Percentiles rank a stretch among this genome's conserved stretches.
Conservation (phyloP, 495 filamentous ascomycete genomes). For the Aspergillus conjunctus region DNA sequence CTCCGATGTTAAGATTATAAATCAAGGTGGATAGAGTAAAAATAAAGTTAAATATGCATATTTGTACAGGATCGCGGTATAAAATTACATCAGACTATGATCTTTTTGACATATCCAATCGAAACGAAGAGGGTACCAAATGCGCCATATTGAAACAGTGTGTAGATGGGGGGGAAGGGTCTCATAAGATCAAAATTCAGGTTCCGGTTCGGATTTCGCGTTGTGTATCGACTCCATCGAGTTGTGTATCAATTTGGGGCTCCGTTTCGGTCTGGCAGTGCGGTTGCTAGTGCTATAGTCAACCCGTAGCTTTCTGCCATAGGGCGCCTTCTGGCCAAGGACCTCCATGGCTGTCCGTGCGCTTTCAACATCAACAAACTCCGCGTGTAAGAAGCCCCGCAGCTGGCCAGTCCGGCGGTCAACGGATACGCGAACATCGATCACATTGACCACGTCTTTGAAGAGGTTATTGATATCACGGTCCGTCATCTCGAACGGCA, state of each 20-base stretch:
- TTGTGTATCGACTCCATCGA: too few species aligned
- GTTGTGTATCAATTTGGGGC: too few species aligned
- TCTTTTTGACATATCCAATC: too few species aligned
- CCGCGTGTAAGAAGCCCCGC: slow-evolving; percentile 86
- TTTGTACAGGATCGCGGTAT: background rate
- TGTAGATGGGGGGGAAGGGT: too few species aligned
- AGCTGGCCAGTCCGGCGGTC: slow-evolving; percentile 86
- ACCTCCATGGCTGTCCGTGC: slow-evolving; percentile 60
- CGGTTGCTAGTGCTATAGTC: slow-evolving; percentile 54
- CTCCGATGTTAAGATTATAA: background rate
- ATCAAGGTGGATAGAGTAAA: background rate
- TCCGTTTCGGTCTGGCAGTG: too few species aligned
- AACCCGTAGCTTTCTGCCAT: slow-evolving; percentile 66
- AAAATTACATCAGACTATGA: too few species aligned
- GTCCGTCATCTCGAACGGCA: slow-evolving; percentile 88
- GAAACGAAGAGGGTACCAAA: too few species aligned
- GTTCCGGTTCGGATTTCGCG: too few species aligned
- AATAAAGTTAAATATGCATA: background rate
- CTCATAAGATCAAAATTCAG: too few species aligned
- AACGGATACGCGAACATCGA: slow-evolving; percentile 85
- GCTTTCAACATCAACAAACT: slow-evolving; percentile 69
- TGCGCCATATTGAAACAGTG: too few species aligned
- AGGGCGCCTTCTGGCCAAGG: slow-evolving; percentile 59
- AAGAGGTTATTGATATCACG: slow-evolving; percentile 84
- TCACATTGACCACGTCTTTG: slow-evolving; percentile 65